Percentiles rank a stretch among this genome's conserved stretches.
phyloP scores from a whole-genome alignment of 306 rosid genomes.

The Vicia sativa region DNA sequence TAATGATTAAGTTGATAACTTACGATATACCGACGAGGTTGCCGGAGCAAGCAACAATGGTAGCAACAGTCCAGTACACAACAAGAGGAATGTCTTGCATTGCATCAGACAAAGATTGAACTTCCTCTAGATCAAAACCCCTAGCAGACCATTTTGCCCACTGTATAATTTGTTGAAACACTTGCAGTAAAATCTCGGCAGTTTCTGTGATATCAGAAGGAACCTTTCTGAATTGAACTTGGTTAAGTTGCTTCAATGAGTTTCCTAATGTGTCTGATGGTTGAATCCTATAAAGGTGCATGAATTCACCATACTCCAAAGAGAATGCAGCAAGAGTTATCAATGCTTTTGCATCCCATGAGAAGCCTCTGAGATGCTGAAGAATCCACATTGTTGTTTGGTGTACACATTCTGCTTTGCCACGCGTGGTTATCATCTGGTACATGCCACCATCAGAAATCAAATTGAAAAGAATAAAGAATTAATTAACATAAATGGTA shows the following conservation, averaged over 20 bases:
- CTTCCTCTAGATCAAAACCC: slow-evolving; percentile 16
- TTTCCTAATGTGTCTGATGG: slow-evolving; percentile 23
- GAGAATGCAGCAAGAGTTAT: slow-evolving; percentile 36
- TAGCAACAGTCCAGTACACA: slow-evolving; percentile 36
- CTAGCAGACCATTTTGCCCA: slow-evolving; percentile 33
- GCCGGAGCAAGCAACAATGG: slow-evolving; percentile 25
- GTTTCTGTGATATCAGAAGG: background rate
- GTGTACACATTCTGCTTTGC: slow-evolving; percentile 26
- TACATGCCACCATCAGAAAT: background rate
- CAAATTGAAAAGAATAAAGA: too few relatives aligned
- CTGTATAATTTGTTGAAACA: slow-evolving; percentile 36
- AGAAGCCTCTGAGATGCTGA: slow-evolving; percentile 31
- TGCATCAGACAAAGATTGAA: slow-evolving; percentile 20
- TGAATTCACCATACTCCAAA: slow-evolving; percentile 35
- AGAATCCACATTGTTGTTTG: slow-evolving; percentile 41
- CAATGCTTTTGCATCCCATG: slow-evolving; percentile 73
- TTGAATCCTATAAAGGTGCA: slow-evolving; percentile 21
- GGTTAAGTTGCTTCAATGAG: slow-evolving; percentile 30
- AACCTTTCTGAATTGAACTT: slow-evolving; percentile 18
- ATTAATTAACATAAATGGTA: background rate
- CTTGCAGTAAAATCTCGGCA: slow-evolving; percentile 25
- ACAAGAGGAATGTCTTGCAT: slow-evolving; percentile 36
- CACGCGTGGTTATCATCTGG: slow-evolving; percentile 39
- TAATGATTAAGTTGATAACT: background rate
- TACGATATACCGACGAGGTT: slow-evolving; percentile 36